phyloP scores from a whole-genome alignment of 495 filamentous ascomycete genomes.

The Penicillium flavigenum region DNA sequence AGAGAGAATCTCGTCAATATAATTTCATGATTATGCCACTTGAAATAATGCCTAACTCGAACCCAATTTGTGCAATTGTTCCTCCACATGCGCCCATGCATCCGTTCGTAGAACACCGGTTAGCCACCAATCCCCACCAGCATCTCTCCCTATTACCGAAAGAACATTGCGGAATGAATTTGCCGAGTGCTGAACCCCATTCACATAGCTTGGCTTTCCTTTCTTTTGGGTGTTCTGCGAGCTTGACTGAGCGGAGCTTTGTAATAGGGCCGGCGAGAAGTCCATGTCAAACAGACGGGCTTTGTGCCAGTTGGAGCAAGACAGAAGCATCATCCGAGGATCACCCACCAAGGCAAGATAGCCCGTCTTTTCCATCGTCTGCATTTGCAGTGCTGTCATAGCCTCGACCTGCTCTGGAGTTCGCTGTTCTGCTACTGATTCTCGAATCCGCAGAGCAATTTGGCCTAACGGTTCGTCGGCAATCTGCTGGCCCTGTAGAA shows the following conservation, averaged over 20 bases:
- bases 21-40: neutral
- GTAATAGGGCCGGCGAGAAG: neutral
- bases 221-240: neutral
- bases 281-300: neutral
- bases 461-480: neutral
- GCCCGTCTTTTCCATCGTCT: constrained; percentile 3
- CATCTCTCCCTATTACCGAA: constrained; percentile 1
- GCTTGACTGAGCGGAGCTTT: neutral
- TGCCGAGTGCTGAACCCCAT: neutral
- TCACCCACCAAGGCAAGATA: constrained; percentile 1
- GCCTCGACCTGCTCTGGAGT: constrained; percentile 4
- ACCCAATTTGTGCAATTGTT: neutral
- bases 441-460: neutral
- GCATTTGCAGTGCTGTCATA: neutral
- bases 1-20: no score
- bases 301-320: constrained; percentile 6
- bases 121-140: constrained; percentile 4
- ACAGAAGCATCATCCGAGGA: neutral
- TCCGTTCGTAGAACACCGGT: constrained; percentile 1
- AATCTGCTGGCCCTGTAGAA: neutral
- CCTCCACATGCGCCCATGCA: neutral
- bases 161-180: neutral
- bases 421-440: constrained; percentile 1
- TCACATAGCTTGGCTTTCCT: constrained; percentile 1
- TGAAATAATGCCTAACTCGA: neutral